These are phyloP conservation scores for Aurantiochytrium sp. DNA, from an alignment of 108 stramenopile species.

Conservation along the genomic window DNA sequence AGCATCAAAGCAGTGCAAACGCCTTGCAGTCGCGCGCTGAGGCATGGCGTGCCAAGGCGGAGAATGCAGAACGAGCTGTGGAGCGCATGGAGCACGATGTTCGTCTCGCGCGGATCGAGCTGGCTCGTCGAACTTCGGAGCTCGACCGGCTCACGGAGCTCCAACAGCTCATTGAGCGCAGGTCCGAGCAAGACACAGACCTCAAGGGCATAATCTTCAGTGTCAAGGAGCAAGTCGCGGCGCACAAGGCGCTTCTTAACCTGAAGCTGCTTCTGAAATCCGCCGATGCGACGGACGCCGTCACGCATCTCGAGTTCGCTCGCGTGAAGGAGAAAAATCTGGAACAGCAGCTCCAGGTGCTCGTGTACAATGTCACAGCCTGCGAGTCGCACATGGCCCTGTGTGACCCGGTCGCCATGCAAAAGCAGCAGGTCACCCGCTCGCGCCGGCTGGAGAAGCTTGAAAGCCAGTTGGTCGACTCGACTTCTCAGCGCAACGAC, in stretches of 20 bases:
- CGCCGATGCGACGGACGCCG: conserved; percentile 13
- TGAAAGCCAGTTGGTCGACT: not conserved
- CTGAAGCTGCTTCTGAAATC: not conserved
- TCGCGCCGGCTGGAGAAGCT: not conserved
- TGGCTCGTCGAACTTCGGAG: not conserved
- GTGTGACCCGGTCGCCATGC: not conserved
- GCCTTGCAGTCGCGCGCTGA: not conserved
- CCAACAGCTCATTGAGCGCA: not conserved
- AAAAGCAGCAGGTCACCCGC: conserved; percentile 26
- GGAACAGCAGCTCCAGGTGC: conserved; percentile 6
- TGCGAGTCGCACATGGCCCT: conserved; percentile 7
- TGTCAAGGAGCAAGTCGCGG: not conserved
- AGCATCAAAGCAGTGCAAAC: not conserved
- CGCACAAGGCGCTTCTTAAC: not conserved
- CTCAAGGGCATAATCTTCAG: not conserved
- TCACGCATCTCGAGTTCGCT: not conserved
- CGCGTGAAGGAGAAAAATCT: conserved; percentile 14
- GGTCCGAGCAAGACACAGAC: not conserved
- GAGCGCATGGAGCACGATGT: not conserved
- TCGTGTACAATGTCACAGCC: conserved; percentile 8
- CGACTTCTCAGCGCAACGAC: not conserved
- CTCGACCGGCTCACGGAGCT: not conserved
- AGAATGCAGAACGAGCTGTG: not conserved
- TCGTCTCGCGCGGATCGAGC: not conserved
- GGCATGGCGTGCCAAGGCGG: not conserved